phyloP scores from a whole-genome alignment of 768 basidiomycete species.

The Phanerochaete sordida region DNA sequence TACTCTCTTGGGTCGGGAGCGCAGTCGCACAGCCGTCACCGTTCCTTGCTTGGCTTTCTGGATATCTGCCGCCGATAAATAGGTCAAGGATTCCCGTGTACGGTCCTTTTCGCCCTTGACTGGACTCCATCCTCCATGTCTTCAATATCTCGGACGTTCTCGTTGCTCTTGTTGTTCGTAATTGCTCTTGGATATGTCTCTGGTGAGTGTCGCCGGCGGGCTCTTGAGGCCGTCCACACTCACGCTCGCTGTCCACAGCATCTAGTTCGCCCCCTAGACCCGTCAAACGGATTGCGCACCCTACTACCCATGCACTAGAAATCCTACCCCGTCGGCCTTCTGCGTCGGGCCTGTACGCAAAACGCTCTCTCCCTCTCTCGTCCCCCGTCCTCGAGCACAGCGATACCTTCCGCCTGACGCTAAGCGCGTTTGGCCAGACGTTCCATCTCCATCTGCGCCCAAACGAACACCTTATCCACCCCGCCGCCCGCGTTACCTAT shows the following conservation, averaged over 20 bases:
- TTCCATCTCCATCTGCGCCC: conserved; percentile 75
- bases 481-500: conserved; percentile 70
- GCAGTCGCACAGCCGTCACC: conserved; percentile 3
- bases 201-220: not conserved
- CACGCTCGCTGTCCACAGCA: conserved; percentile 11
- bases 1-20: not conserved
- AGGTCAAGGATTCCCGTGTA: not conserved
- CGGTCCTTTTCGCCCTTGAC: not conserved
- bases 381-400: conserved; percentile 56
- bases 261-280: conserved; percentile 30
- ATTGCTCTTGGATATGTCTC: not conserved
- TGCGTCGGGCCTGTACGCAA: conserved; percentile 11
- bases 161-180: not conserved
- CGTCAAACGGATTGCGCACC: conserved; percentile 34
- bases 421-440: conserved; percentile 62
- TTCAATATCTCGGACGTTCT: not conserved
- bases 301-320: conserved; percentile 35
- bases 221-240: not conserved
- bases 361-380: conserved; percentile 26
- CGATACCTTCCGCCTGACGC: conserved; percentile 67
- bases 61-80: not conserved
- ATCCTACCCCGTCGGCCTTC: conserved; percentile 34
- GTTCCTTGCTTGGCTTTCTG: conserved; percentile 1
- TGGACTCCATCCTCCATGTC: not conserved
- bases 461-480: conserved; percentile 75